Conservation (phyloP, 1,284 basidiomycete genomes). For the Mycena sp. region DNA sequence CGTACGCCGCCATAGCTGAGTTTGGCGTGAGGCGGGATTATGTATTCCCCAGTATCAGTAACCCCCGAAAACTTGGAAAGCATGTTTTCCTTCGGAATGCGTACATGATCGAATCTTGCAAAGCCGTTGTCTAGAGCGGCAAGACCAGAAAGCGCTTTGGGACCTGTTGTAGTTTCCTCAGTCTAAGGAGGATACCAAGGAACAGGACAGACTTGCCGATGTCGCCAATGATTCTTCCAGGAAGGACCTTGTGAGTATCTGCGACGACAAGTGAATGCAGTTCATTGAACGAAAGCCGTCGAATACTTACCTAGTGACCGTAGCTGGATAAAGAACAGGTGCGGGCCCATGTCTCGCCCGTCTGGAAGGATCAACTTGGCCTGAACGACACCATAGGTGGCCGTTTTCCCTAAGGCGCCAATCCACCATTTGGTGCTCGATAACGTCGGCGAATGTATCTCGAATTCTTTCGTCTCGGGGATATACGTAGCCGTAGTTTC, state of each 20-base stretch:
- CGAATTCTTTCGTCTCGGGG: conserved; percentile 73
- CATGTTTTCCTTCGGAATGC: conserved; percentile 82
- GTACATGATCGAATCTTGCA: conserved; percentile 72
- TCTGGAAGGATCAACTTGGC: conserved; percentile 76
- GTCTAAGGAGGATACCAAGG: background rate
- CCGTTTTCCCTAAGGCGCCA: conserved; percentile 75
- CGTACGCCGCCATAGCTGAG: conserved; percentile 79
- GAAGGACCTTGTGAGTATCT: conserved; percentile 70
- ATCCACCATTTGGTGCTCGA: conserved; percentile 90
- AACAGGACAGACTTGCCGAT: conserved; percentile 57
- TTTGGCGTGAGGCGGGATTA: conserved; percentile 77
- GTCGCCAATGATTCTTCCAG: conserved; percentile 79
- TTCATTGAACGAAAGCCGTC: background rate
- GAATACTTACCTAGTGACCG: conserved; percentile 60
- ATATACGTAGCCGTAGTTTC: conserved; percentile 86
- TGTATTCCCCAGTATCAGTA: conserved; percentile 72
- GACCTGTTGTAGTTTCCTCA: conserved; percentile 53
- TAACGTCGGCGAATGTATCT: conserved; percentile 80
- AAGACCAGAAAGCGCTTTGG: conserved; percentile 69
- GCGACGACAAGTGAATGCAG: conserved; percentile 1
- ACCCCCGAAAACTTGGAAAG: conserved; percentile 80
- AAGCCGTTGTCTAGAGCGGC: conserved; percentile 76
- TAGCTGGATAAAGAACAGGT: conserved; percentile 80
- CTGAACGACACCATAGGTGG: conserved; percentile 84
- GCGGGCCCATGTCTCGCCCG: conserved; percentile 76